Evolutionary conservation across 2,329 filamentous ascomycete genomes (phyloP), one percentile per base, ranked within the genome.

Genomic region (Pseudovirgaria hyperparasitica): DNA sequence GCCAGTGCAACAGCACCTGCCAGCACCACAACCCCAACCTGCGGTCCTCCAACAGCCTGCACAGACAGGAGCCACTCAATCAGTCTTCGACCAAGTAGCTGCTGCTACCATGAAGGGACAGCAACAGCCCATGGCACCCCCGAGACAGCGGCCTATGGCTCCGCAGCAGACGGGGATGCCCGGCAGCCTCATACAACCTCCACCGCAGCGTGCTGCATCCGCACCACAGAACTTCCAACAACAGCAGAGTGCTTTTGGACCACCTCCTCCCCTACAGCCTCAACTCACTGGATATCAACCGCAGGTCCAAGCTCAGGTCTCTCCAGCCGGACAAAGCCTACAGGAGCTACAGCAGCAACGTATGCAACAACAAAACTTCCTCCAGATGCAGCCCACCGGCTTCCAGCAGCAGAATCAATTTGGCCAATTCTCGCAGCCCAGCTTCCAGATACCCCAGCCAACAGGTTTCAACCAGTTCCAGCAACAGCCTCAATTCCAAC

Each of bases 141-240:
- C 67, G 23, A 54, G 82, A 38, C 76, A 82, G 50, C 65, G 84
- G 36, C 85, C 84, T 23, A 60, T 72, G 32, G 68, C 77, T 19
- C 80, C 82, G 25, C 73, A 77, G 34, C 67, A 71, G 31, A 65
- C 62, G 22, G 63, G 71, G 39, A 45, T 28, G n/a, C 60, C 46
- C 26, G 63, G 70, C 20, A 71, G 72, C 11, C 62, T 92, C 19
- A 70, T 86, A 35, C 70, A 77, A 25, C 84, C 85, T 6, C 84
- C 81, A 11, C 84, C 85, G 8, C 70, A 75, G 27, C 70, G 90
- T 34, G 79, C 90, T 6, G 66, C 90, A 9, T 94, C 87, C 21
- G 87, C 90, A 20, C 87, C 90, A 15, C 80, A 84, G 49, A 80
- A 84, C 28, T 77, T 65, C 33, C 55, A 72, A 26, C 46, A 20